Evolutionary conservation across 768 basidiomycete species (phyloP), one percentile per base, ranked within the genome.

Genomic region (Mrakia gelida): DNA sequence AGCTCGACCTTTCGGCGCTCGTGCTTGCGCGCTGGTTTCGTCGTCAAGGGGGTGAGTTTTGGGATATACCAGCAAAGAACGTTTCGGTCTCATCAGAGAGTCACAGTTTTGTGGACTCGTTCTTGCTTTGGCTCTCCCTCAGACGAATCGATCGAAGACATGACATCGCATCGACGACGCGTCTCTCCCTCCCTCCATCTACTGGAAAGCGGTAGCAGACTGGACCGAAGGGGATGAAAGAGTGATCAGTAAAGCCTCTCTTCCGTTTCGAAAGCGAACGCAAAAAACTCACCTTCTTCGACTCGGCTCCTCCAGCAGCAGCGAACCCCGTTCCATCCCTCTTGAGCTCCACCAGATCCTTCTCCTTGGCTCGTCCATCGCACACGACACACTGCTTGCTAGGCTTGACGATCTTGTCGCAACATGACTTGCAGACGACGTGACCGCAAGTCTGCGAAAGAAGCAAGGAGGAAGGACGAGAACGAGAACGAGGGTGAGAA

Each of bases 341-440:
- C 82, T 90, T 91, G 59, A 98, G 84, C 82, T 93, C 91, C 68
- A 97, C 88, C 38, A 94, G 88, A 73, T 94, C 93, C 81, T 88
- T 88, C 45, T 91, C 89, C 65, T 85, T 86, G 32, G 94, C 82
- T 80, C 83, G 81, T 23, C 86, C 87, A 80, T 95, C 94, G 82
- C 97, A 99, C 13, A 92, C 91, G 18, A 95, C 89, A 82, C 97
- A 99, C 81, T 93, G 92, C 81, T 89, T 89, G 9, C 89, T 85
- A 0, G 92, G 89, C 43, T 88, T 89, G 26, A 95, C 91, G 62
- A 98, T 90, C 3, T 92, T 90, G 75, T 98, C 94, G 84, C 97
- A 98, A 9, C 91, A 92, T n/a, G n/a, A n/a, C 82, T 92, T 92
- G 85, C 97, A 99, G 0, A 91, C 88, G 41, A 98, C 94, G 84